Percentiles rank a stretch among this genome's conserved stretches.
Conservation (phyloP, 2,329 filamentous ascomycete species). For the Thelonectria discophora region DNA sequence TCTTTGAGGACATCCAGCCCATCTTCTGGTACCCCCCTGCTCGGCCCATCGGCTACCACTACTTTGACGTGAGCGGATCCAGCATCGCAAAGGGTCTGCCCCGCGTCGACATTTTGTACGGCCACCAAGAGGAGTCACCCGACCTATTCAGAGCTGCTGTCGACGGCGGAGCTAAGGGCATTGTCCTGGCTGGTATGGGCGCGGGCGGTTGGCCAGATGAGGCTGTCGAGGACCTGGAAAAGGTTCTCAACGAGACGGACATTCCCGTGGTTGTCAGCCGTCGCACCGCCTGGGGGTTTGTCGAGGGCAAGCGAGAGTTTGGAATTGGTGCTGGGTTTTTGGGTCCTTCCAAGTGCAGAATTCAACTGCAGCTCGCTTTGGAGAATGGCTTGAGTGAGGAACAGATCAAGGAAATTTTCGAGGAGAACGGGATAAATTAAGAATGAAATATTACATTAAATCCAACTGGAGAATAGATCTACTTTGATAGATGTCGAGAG, state of each 20-base stretch:
- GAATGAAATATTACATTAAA: no score
- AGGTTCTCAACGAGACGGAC: constrained; percentile 53
- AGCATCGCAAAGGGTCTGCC: constrained; percentile 52
- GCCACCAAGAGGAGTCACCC: constrained; percentile 60
- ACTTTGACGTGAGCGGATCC: constrained; percentile 50
- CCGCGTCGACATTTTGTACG: constrained; percentile 63
- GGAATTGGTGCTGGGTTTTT: constrained; percentile 57
- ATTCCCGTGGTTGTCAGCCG: constrained; percentile 59
- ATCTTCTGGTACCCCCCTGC: constrained; percentile 66
- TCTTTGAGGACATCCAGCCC: constrained; percentile 64
- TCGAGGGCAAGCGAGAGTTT: constrained; percentile 49
- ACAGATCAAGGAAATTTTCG: constrained; percentile 28
- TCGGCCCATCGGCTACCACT: constrained; percentile 54
- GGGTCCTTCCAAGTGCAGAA: constrained; percentile 63
- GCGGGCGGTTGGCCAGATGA: constrained; percentile 57
- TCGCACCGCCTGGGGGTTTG: constrained; percentile 59
- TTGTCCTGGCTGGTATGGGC: constrained; percentile 64
- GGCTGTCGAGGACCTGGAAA: constrained; percentile 51
- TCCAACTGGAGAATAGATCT: no score
- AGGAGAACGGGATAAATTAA: neutral
- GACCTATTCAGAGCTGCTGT: constrained; percentile 57
- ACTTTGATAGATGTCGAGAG: no score
- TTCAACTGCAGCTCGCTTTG: constrained; percentile 56
- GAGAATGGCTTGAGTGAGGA: constrained; percentile 28
- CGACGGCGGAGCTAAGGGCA: constrained; percentile 58